A percentile compares a stretch with the other conserved stretches of the same genome.
Evolutionary conservation across 352 stramenopile genomes (phyloP).

Genomic region (Pythium grandisporangium): DNA sequence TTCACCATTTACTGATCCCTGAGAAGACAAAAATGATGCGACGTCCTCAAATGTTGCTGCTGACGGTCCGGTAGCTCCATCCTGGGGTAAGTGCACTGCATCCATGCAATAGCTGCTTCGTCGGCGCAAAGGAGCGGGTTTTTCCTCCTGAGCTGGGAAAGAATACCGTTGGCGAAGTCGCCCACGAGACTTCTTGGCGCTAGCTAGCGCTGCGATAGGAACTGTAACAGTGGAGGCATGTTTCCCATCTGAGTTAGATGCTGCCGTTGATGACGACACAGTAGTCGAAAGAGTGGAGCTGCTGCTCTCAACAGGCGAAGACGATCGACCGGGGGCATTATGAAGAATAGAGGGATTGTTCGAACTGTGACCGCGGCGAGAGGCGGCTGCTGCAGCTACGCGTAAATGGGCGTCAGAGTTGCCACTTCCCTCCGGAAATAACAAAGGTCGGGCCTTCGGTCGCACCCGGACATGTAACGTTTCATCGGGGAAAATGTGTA

Average conservation of each 20-base stretch:
- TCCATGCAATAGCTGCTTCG: constrained; percentile 14
- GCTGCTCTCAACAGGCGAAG: too few relatives aligned
- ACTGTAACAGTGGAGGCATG: constrained; percentile 4
- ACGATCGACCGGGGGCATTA: too few relatives aligned
- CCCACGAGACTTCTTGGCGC: constrained; percentile 6
- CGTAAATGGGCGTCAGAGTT: constrained; percentile 1
- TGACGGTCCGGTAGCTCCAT: background rate
- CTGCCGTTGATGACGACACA: too few relatives aligned
- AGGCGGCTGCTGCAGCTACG: constrained; percentile 2
- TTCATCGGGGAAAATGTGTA: constrained; percentile 69
- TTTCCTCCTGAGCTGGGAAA: constrained; percentile 5
- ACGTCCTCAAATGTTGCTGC: constrained; percentile 11
- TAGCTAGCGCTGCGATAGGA: constrained; percentile 3
- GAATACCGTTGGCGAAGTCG: constrained; percentile 20
- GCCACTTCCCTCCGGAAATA: constrained; percentile 8
- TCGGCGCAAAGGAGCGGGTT: constrained; percentile 3
- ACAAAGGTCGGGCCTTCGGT: constrained; percentile 22
- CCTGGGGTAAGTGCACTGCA: background rate
- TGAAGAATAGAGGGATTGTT: too few relatives aligned
- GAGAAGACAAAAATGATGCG: constrained; percentile 2
- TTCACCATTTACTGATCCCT: too few relatives aligned
- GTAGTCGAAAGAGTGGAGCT: too few relatives aligned
- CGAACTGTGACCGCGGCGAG: too few relatives aligned
- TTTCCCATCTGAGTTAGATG: constrained; percentile 5
- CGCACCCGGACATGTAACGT: constrained; percentile 57